Evolutionary conservation across 495 filamentous ascomycete genomes (phyloP), one percentile per base, ranked within the genome.

Genomic region (Parachaetomium inaequale): DNA sequence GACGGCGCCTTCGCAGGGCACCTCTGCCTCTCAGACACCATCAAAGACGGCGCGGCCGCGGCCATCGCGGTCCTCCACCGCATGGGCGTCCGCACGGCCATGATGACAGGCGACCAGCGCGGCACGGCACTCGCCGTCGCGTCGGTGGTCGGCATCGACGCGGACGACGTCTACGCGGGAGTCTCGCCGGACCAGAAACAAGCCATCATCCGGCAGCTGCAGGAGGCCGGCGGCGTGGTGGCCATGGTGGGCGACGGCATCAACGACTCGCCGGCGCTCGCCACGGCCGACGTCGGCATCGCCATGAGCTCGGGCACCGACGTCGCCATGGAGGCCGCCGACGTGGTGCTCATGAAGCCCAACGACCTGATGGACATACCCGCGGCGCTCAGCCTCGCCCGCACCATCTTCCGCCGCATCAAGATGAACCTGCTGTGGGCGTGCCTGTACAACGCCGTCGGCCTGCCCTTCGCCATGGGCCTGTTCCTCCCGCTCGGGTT

Each of bases 191-290:
- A 89, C 45, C 86, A 94, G 65, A 99, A 99, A 64, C 91, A 92
- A 63, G 77, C 79, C 28, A 95, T 98, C 68, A 84, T 99, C 72
- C 82, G 84, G 19, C 73, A 85, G 47, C 82, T 97, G 38, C 89
- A 97, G 75, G 79, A 78, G 0, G 64, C 74, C 3, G 91, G 92
- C 62, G 82, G 88, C 47, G 79, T 87, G 55, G 90, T 99, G 25
- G 94, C 91, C 66, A 98, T 99, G 94, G 94, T 98, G 25, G 94
- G 94, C 55, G 94, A 99, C 71, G 94, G 94, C 40, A 97, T 99
- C 82, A 99, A 99, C 73, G 94, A 99, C 79, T 97, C 93, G 0
- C 94, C 94, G 1, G 94, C 94, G 2, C 83, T 99, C 2, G 94
- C 93, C 17, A 96, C 92, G 2, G 92, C 94, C 31, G 84, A 92